These are phyloP conservation scores for Abortiporus biennis DNA, from an alignment of 1,284 basidiomycete genomes.

Conservation along the genomic window DNA sequence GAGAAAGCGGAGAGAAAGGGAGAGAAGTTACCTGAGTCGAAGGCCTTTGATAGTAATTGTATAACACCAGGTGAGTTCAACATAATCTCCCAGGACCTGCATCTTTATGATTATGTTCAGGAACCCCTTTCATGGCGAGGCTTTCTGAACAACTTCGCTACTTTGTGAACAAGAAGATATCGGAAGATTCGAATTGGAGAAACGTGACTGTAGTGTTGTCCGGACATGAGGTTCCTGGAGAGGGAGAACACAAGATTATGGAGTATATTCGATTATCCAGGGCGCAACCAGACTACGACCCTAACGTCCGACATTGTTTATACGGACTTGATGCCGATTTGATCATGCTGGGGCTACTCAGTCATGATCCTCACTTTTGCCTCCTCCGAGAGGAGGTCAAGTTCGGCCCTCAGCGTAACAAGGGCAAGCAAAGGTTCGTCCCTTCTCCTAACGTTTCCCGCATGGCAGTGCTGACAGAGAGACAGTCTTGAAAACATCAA, in stretches of 20 bases:
- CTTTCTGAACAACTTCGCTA: constrained; percentile 91
- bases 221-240: constrained; percentile 98
- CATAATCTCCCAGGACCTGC: constrained; percentile 6
- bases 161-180: constrained; percentile 96
- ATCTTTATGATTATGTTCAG: constrained; percentile 31
- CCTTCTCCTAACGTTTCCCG: neutral
- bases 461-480: neutral
- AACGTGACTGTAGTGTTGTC: constrained; percentile 91
- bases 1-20: constrained; percentile 87
- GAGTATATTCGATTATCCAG: constrained; percentile 95
- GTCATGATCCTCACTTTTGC: constrained; percentile 99
- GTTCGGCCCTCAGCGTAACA: constrained; percentile 82
- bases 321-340: constrained; percentile 98
- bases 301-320: constrained; percentile 92
- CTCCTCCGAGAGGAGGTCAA: constrained; percentile 97
- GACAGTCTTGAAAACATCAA: constrained; percentile 79
- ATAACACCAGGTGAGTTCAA: constrained; percentile 87
- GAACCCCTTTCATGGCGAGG: constrained; percentile 92
- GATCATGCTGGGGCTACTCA: constrained; percentile 96
- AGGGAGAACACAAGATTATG: constrained; percentile 99
- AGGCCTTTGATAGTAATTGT: constrained; percentile 98
- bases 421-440: constrained; percentile 60
- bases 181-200: constrained; percentile 93
- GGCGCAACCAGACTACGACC: constrained; percentile 93
- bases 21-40: constrained; percentile 88